Base-by-base conservation (phyloP, 2,329 filamentous ascomycete species). In the Scorias spongiosa region DNA sequence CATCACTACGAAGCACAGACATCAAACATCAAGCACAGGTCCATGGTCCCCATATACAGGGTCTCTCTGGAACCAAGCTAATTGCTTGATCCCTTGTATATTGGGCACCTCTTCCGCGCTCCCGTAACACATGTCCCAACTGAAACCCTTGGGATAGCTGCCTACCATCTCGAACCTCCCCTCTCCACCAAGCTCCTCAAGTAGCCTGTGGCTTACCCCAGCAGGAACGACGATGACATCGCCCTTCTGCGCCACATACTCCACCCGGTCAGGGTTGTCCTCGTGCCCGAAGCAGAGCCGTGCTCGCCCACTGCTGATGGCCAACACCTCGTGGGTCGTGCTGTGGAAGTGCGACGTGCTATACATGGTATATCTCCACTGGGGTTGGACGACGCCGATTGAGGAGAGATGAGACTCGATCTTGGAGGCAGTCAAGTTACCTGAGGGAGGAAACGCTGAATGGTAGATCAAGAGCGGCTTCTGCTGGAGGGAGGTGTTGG, bases 111-210 rank as follows among this genome's bases (percentile, higher is more conserved):
- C 79, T 0, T 66, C 73, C 32, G 65, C 53, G 42, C 65, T 66
- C 1, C 79, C 80, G 63, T 83, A 81, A 52, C 79, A 83, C 80
- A 84, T 83, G 58, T 84, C 78, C 78, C 78, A 84, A 14, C 58
- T 68, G 12, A 63, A 64, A 0, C 69, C 71, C 18, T 50, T 62
- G 0, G 77, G 79, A 65, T 84, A 83, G 40, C 69, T 71, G 1
- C 80, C 80, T 0, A 84, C 72, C 78, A 83, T 81, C 55, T 74
- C 62, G 55, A 84, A 84, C 1, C 62, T 66, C 2, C 68, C 66
- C 14, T 65, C 60, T 7, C 20, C 20, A 26, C 20, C 20, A 15
- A 70, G 42, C 54, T 82, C 76, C 47, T 78, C 66, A 11, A 81
- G 51, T 46, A 83, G 59, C 5, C 76, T 65, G 65, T 84, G 79